phyloP scores from a whole-genome alignment of 306 rosid genomes.

The Crataegus laevigata region DNA sequence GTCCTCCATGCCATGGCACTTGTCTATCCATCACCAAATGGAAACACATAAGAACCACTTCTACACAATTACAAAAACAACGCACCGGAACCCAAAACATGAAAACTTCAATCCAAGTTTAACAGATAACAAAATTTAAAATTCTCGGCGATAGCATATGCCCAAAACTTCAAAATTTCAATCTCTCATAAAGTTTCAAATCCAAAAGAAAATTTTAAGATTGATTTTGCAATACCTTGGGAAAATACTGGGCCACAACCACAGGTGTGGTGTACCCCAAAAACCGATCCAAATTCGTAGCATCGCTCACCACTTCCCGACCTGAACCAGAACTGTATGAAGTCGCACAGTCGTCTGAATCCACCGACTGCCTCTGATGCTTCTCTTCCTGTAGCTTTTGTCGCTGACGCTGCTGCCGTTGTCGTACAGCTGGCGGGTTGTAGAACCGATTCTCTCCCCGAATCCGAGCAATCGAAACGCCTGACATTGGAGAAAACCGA shows the following conservation, averaged over 20 bases:
- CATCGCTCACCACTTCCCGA: constrained; percentile 39
- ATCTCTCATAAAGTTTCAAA: neutral
- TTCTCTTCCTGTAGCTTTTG: constrained; percentile 17
- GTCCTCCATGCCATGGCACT: constrained; percentile 52
- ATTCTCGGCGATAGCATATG: neutral
- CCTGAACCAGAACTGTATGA: constrained; percentile 56
- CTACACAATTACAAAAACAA: neutral
- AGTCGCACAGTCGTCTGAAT: constrained; percentile 44
- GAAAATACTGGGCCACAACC: constrained; percentile 48
- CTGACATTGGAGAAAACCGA: constrained; percentile 43
- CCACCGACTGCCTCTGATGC: constrained; percentile 24
- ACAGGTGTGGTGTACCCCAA: constrained; percentile 59
- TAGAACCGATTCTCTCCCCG: constrained; percentile 80
- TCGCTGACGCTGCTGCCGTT: constrained; percentile 32
- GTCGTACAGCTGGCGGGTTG: constrained; percentile 77
- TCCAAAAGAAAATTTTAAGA: neutral
- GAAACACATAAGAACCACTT: neutral
- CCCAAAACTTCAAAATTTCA: neutral
- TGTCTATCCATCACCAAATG: constrained; percentile 34
- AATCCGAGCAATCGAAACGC: constrained; percentile 50
- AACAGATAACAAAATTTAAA: neutral
- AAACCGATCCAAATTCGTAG: constrained; percentile 81
- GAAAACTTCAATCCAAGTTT: neutral
- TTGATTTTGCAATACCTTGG: constrained; percentile 39
- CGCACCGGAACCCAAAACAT: neutral